These are phyloP conservation scores for Rhynchosporium secalis DNA, from an alignment of 2,329 filamentous ascomycete genomes.

Conservation along the genomic window DNA sequence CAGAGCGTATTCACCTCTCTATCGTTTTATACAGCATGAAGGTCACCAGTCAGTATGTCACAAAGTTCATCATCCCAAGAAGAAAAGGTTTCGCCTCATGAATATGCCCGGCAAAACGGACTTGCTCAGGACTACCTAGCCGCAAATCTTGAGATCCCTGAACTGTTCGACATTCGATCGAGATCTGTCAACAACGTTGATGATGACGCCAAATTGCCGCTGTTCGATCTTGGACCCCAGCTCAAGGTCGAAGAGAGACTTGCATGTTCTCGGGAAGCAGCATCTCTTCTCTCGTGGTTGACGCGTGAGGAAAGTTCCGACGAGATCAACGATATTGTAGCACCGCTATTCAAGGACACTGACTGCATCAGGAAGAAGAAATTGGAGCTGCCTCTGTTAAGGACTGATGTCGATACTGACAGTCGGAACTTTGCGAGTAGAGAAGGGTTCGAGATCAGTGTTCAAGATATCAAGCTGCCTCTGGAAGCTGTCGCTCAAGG, in stretches of 20 bases:
- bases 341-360: slow-evolving; percentile 17
- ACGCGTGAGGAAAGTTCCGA: slow-evolving; percentile 19
- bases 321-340: slow-evolving; percentile 19
- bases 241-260: slow-evolving; percentile 32
- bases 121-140: slow-evolving; percentile 32
- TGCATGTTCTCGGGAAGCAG: slow-evolving; percentile 29
- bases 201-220: slow-evolving; percentile 25
- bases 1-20: not conserved
- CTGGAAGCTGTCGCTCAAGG: slow-evolving; percentile 35
- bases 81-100: slow-evolving; percentile 30
- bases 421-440: slow-evolving; percentile 31
- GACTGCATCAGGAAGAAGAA: slow-evolving; percentile 18
- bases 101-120: slow-evolving; percentile 37
- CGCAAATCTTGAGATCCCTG: slow-evolving; percentile 22
- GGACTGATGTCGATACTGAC: slow-evolving; percentile 36
- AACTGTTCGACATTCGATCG: slow-evolving; percentile 25
- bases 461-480: slow-evolving; percentile 36
- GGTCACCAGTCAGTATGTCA: not conserved
- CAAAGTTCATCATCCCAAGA: slow-evolving; percentile 12
- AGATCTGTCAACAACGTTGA: not conserved
- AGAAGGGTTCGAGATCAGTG: slow-evolving; percentile 33
- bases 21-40: no score
- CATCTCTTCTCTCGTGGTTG: slow-evolving; percentile 30
- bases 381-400: slow-evolving; percentile 37
- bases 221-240: slow-evolving; percentile 24